Evolutionary conservation across 371 early-diverging fungal species (phyloP), one percentile per base, ranked within the genome.

Genomic region (Rhizopus sp.): DNA sequence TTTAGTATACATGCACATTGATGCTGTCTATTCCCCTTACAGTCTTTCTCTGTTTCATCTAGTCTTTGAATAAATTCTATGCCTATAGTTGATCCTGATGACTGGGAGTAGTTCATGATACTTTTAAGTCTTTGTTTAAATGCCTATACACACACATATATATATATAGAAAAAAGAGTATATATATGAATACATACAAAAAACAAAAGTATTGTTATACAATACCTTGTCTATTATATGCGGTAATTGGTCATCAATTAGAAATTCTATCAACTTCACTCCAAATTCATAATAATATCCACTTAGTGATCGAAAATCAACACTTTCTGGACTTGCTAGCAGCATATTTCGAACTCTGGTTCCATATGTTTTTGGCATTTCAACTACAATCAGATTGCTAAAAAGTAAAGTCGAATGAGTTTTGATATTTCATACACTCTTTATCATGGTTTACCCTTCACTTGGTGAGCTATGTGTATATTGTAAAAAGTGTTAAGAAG

Each of bases 21-120:
- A 10, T 50, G 16, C 15, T 23, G 15, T 16, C 15, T 7, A 30
- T n/a, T 60, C 9, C 32, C 50, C 72, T 68, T 72, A 64, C 79
- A 59, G 52, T 75, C 79, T 66, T 66, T 73, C 51, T 78, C 79
- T 13, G 79, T 78, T 51, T 78, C 75, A 48, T 78, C 79, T 35
- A 78, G 40, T 45, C 59, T 70, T n/a, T 72, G 74, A 35, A 73
- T 48, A 47, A 73, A 78, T 12, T 69, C 70, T 49, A 70, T 68
- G 13, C 72, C 69, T 10, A 49, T 49, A 7, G 62, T 39, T 37
- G 66, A 49, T 3, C 70, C 72, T 38, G 50, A 41, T 30, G 72
- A 70, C 50, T 72, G 69, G 9, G 79, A 70, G 50, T 60, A 66
- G 42, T 78, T 57, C 76, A 75, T 78, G 31, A 75, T 70, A 13